Base-by-base conservation (phyloP, 805 yeast genomes). In the Zygotorulaspora florentina region DNA sequence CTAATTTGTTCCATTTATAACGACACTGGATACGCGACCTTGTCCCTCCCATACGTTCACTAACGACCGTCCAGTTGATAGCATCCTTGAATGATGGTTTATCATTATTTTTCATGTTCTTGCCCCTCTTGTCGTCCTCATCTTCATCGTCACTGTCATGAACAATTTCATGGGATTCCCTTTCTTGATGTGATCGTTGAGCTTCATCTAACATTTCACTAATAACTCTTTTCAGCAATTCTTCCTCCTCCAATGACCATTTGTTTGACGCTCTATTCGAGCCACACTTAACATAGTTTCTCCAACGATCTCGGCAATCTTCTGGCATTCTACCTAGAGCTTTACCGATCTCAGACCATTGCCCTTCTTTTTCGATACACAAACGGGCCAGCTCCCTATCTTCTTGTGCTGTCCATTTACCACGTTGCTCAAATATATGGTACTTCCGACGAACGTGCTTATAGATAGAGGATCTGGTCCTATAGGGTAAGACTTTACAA, bases 261-360 rank as follows among this genome's bases (percentile, higher is more conserved):
- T 85, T 87, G 63, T 86, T 85, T 40, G 78, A 75, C 8, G 81
- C 79, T 52, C 97, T 73, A 44, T 78, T 78, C 13, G 72, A 73
- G 18, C 97, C 97, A 70, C 97, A 91, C 65, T 90, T 90, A 51
- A 90, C 85, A 62, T 90, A 91, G 63, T 91, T 91, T 65, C 98
- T 75, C 96, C 96, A 91, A 56, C 98, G 75, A 64, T 91, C 98
- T 56, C 98, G 76, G 65, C 97, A 90, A 67, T 91, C 98, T 61
- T 91, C 98, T 0, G 98, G 97, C 98, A 91, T 91, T 58, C 98
- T 74, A 11, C 86, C 87, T 79, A 91, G 72, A 7, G 72, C 70
- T 43, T 75, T 75, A 7, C 97, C 97, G 49, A 91, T 86, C 34
- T 73, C 72, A 55, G 87, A 87, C 98, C 98, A 91, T 59, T 85